These are phyloP conservation scores for Ceriops zippeliana DNA, from an alignment of 345 rosid genomes.

Conservation along the genomic window DNA sequence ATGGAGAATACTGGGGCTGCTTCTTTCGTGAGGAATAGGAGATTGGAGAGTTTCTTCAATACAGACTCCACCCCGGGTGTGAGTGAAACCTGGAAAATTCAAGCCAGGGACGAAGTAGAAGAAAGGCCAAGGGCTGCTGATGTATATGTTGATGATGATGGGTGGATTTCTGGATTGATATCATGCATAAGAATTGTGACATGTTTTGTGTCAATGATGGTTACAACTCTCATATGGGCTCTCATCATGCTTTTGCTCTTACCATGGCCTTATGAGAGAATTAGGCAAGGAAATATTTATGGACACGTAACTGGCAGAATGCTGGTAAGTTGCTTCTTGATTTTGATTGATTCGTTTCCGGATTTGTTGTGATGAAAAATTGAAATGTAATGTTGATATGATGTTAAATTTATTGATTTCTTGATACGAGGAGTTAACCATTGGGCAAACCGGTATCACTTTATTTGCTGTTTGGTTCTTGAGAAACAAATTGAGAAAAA, in stretches of 20 bases:
- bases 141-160: conserved; percentile 39
- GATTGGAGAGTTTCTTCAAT: conserved; percentile 36
- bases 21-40: conserved; percentile 44
- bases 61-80: conserved; percentile 25
- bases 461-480: not conserved
- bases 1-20: conserved; percentile 35
- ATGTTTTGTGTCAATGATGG: conserved; percentile 48
- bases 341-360: not conserved
- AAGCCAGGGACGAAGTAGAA: conserved; percentile 14
- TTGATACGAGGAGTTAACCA: not conserved
- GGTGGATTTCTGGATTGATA: conserved; percentile 36
- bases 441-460: not conserved
- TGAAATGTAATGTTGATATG: not conserved
- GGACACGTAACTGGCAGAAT: conserved; percentile 61
- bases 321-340: conserved; percentile 32
- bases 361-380: not conserved
- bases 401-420: not conserved
- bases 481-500: not conserved
- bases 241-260: conserved; percentile 39
- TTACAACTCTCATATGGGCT: conserved; percentile 48
- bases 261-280: conserved; percentile 53
- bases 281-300: conserved; percentile 49
- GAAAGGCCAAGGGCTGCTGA: conserved; percentile 13
- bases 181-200: conserved; percentile 43
- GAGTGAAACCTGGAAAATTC: conserved; percentile 13